Evolutionary conservation across 2,329 filamentous ascomycete species (phyloP).

Genomic region (Xylariaceae sp.): DNA sequence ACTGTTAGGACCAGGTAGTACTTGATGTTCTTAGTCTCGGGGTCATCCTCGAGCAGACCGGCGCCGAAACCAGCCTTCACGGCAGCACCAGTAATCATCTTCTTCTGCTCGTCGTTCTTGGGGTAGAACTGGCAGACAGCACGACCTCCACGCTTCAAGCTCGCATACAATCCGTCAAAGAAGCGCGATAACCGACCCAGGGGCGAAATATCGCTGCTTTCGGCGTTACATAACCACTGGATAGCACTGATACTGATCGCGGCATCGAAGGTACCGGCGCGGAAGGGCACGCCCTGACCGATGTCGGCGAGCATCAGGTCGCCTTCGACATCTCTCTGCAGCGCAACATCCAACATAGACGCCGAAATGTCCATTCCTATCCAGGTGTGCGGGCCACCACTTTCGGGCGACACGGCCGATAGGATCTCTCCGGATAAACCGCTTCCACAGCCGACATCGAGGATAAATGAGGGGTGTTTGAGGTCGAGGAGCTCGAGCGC

Average conservation of each 20-base stretch:
- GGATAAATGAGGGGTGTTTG: constrained; percentile 72
- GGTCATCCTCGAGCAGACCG: constrained; percentile 90
- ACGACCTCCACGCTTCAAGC: constrained; percentile 73
- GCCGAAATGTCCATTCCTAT: constrained; percentile 94
- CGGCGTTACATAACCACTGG: constrained; percentile 98
- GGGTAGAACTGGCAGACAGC: constrained; percentile 98
- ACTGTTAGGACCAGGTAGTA: constrained; percentile 94
- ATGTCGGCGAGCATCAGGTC: constrained; percentile 94
- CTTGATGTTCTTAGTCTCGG: constrained; percentile 93
- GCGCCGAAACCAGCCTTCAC: constrained; percentile 94
- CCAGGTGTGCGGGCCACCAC: constrained; percentile 87
- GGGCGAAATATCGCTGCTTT: constrained; percentile 77
- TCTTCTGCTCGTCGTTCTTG: constrained; percentile 85
- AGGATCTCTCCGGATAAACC: constrained; percentile 93
- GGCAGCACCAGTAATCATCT: constrained; percentile 86
- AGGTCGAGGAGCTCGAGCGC: constrained; percentile 89
- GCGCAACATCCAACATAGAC: constrained; percentile 92
- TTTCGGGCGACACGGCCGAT: constrained; percentile 60
- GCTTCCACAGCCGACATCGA: constrained; percentile 94
- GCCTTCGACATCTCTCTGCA: constrained; percentile 87
- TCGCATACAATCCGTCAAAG: constrained; percentile 87
- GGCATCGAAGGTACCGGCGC: constrained; percentile 86
- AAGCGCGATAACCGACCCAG: constrained; percentile 75
- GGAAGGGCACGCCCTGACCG: constrained; percentile 90
- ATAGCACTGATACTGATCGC: constrained; percentile 92